Evolutionary conservation across 192 early-diverging fungal genomes (phyloP), one percentile per base, ranked within the genome.

Genomic region (Lunasporangiospora selenospora): DNA sequence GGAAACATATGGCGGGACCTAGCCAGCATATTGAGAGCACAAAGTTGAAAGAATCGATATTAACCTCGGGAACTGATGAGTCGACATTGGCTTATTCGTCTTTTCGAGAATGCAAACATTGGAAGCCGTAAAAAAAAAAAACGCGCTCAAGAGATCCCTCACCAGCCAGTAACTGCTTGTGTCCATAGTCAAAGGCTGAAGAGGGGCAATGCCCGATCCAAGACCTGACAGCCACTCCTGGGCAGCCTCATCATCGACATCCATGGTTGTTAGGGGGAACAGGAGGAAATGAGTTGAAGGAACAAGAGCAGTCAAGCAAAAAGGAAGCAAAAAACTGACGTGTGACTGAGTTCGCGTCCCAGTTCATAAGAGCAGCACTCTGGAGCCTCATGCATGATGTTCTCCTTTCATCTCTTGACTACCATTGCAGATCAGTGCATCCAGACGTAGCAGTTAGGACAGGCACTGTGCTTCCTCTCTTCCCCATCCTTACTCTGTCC

Each of bases 91-190:
- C 41, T 59, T 71, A 70, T 47, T n/a, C n/a, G 21, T 18, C 36
- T 40, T 24, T 3, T n/a, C 8, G 2, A 29, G 13, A 36, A 58
- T 4, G 4, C 31, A 30, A 52, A 12, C 4, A 10, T 24, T n/a
- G 30, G 33, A n/a, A 18, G 26, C 26, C 11, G 12, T 27, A 49
- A 16, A 0, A n/a, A 29, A 18, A 8, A 52, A 27, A 18, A 12
- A 34, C 0, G 43, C 12, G 11, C 11, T 0, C 19, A 26, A 4
- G 11, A 21, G 34, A 58, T 32, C 15, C 19, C 69, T 6, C 53
- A 73, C 69, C 56, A 73, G 58, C 69, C 69, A 73, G 19, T 63
- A 58, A 30, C 63, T 61, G 26, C 18, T 48, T n/a, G 23, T 30
- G 19, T 6, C 15, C 13, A 5, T 33, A 15, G 4, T 15, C 24